Evolutionary conservation across 768 basidiomycete genomes (phyloP).

Genomic region (Termitomyces heimii): DNA sequence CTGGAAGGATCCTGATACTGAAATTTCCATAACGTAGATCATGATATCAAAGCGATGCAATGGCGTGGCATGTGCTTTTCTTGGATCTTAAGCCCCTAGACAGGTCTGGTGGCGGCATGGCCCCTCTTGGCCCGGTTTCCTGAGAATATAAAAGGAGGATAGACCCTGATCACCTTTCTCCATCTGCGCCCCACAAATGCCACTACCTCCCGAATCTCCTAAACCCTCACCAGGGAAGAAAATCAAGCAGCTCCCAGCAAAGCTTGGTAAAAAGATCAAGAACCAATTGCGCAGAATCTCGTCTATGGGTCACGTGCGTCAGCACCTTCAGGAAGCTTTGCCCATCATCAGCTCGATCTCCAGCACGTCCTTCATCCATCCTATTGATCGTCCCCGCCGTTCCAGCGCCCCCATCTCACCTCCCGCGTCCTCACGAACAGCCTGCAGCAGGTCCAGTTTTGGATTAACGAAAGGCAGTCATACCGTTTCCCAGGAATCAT

Average conservation of each 20-base stretch:
- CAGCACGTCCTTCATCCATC: conserved; percentile 34
- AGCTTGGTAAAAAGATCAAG: conserved; percentile 19
- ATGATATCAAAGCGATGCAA: background rate
- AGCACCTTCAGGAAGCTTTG: conserved; percentile 17
- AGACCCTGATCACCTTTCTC: background rate
- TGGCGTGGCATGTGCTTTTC: conserved; percentile 2
- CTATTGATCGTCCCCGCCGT: conserved; percentile 22
- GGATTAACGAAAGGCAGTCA: conserved; percentile 3
- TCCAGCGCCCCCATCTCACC: conserved; percentile 11
- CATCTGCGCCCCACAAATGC: conserved; percentile 6
- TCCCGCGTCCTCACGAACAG: conserved; percentile 12
- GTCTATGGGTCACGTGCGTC: conserved; percentile 14
- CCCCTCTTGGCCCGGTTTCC: conserved; percentile 3
- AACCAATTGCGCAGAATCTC: conserved; percentile 10
- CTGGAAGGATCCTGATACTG: background rate
- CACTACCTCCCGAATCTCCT: conserved; percentile 4
- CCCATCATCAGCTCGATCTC: conserved; percentile 20
- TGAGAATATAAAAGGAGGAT: conserved; percentile 13
- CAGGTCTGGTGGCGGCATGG: background rate
- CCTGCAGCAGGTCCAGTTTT: conserved; percentile 12
- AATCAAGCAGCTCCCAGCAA: conserved; percentile 16
- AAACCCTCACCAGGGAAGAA: conserved; percentile 14
- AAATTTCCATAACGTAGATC: background rate
- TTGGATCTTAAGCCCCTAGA: background rate
- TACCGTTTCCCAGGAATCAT: conserved; percentile 9